A percentile compares a stretch with the other conserved stretches of the same genome.
Evolutionary conservation across 306 rosid genomes (phyloP).

Genomic region (Pyrus pyrifolia): DNA sequence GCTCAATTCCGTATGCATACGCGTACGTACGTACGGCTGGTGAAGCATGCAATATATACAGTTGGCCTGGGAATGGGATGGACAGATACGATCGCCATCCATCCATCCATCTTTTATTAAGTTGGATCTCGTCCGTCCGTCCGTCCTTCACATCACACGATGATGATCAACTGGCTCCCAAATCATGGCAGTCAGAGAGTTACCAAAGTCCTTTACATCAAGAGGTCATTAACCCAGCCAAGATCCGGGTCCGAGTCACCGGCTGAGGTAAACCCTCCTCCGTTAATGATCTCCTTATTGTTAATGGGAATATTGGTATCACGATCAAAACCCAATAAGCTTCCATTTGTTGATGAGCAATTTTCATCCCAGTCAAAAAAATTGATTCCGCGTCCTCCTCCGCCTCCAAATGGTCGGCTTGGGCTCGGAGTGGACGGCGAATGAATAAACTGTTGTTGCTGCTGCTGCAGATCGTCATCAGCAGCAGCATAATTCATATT

Average conservation of each 20-base stretch:
- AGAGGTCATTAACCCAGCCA: constrained; percentile 85
- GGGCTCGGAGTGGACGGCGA: background rate
- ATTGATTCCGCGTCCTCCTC: background rate
- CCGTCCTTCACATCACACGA: background rate
- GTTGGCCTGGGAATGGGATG: constrained; percentile 7
- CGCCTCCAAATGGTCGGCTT: background rate
- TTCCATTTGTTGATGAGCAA: background rate
- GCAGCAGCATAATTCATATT: constrained; percentile 6
- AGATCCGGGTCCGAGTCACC: constrained; percentile 56
- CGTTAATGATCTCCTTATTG: constrained; percentile 12
- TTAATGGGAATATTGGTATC: constrained; percentile 1
- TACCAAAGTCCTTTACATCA: constrained; percentile 35
- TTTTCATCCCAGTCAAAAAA: background rate
- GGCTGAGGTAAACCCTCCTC: background rate
- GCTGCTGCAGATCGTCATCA: constrained; percentile 6
- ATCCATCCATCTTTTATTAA: background rate
- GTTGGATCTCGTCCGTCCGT: background rate
- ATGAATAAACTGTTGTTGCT: constrained; percentile 36
- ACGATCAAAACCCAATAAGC: background rate
- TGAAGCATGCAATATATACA: constrained; percentile 40
- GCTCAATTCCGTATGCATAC: constrained; percentile 19
- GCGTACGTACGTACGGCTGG: constrained; percentile 12
- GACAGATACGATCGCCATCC: background rate
- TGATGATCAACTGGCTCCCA: background rate
- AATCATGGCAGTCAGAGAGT: constrained; percentile 1